Evolutionary conservation across 202 grass and related monocot genomes (phyloP), one percentile per base, ranked within the genome.

Genomic region (Schoenoplectus tabernaemontani): DNA sequence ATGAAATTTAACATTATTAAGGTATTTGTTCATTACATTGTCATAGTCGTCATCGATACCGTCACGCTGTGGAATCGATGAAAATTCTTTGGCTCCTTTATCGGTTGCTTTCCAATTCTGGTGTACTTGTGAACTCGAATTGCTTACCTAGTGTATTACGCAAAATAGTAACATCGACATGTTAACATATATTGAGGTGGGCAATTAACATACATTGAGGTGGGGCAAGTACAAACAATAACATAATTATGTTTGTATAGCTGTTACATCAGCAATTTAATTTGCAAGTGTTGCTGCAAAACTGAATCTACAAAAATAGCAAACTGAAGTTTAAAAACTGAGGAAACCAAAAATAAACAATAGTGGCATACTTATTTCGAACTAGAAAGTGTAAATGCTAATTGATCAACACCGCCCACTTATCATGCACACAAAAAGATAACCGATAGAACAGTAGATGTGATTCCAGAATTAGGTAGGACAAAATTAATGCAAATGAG

Each of bases 1-100:
- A 61, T 67, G 28, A 12, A 59, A 17, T 60, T 70, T 0, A 57
- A 61, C 75, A 28, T 22, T 57, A 59, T 63, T 19, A 17, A 20
- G 16, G 78, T 81, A 64, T 83, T 88, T 64, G 26, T 72, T 53
- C 37, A 86, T 85, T 96, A 99, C 96, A 87, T 92, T 91, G 13
- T 93, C 91, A 82, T 91, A 93, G 12, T 99, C 92, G 80, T 99
- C 92, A 59, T 98, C 87, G 79, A 96, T 62, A 79, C 96, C 96
- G 81, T 99, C 96, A 66, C 47, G 15, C 67, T 99, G 92, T 53
- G 96, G 96, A 85, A 99, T 83, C 76, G 79, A 66, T 82, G 81
- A 41, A 85, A 41, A 20, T 57, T 57, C 22, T 59, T 62, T 85
- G 39, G 56, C 62, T 83, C 82, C 85, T 88, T 88, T 81, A 64